Percentiles rank a stretch among this genome's conserved stretches.
Evolutionary conservation across 495 filamentous ascomycete species (phyloP).

Genomic region (Daldinia grandis): DNA sequence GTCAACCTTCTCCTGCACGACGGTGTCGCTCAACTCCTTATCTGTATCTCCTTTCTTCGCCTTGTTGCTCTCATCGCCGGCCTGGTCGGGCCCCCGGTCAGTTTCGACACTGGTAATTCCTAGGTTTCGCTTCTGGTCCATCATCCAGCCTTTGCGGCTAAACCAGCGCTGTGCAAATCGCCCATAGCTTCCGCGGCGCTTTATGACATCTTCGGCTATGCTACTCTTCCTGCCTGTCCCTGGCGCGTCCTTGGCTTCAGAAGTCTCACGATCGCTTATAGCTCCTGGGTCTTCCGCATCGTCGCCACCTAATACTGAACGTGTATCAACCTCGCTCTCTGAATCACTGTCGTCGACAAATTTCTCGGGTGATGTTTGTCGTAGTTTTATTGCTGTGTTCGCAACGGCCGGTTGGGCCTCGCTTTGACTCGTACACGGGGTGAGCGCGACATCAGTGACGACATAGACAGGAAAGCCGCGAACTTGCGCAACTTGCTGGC

Average conservation of each 20-base stretch:
- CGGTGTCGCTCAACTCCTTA: conserved; percentile 45
- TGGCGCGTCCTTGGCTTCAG: conserved; percentile 27
- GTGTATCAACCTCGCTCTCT: conserved; percentile 52
- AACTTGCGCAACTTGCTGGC: conserved; percentile 88
- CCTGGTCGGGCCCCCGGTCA: conserved; percentile 11
- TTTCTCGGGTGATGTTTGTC: conserved; percentile 42
- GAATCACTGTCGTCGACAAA: conserved; percentile 48
- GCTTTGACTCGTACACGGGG: conserved; percentile 77
- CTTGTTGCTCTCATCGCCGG: conserved; percentile 4
- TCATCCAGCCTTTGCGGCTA: conserved; percentile 78
- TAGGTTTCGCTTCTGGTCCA: conserved; percentile 63
- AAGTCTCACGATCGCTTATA: conserved; percentile 41
- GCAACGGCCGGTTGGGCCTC: conserved; percentile 77
- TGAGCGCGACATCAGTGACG: conserved; percentile 84
- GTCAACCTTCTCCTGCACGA: conserved; percentile 44
- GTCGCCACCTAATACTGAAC: conserved; percentile 36
- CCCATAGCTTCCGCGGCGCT: conserved; percentile 79
- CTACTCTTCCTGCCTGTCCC: conserved; percentile 53
- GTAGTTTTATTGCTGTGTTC: conserved; percentile 64
- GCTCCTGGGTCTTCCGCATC: conserved; percentile 45
- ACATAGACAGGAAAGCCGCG: conserved; percentile 83
- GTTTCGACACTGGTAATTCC: conserved; percentile 59
- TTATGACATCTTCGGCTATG: conserved; percentile 85
- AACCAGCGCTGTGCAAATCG: conserved; percentile 91
- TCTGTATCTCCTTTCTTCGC: conserved; percentile 22